These are phyloP conservation scores for Thecaphora thlaspeos DNA, from an alignment of 1,284 basidiomycete species.

Conservation along the genomic window DNA sequence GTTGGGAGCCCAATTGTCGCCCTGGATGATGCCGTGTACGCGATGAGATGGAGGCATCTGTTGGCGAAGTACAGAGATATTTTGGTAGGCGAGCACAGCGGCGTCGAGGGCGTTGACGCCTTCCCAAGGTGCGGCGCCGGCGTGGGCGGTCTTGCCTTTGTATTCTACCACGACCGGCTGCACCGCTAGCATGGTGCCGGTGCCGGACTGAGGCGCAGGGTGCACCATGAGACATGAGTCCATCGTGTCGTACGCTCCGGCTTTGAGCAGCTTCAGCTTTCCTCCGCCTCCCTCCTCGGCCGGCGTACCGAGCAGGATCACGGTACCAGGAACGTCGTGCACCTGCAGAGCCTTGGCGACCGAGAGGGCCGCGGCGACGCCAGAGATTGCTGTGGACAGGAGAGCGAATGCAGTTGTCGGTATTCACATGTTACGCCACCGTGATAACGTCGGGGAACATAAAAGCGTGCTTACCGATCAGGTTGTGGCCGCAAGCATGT, in stretches of 20 bases:
- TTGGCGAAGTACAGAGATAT: slow-evolving; percentile 72
- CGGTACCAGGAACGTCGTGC: slow-evolving; percentile 69
- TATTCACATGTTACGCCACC: no score
- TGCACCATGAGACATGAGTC: slow-evolving; percentile 73
- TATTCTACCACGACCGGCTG: slow-evolving; percentile 34
- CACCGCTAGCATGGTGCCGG: slow-evolving; percentile 64
- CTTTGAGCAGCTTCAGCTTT: slow-evolving; percentile 71
- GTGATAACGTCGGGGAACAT: no score
- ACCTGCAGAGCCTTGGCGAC: slow-evolving; percentile 67
- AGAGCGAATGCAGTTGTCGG: no score
- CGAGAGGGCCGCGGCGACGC: slow-evolving; percentile 73
- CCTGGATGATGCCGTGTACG: slow-evolving; percentile 60
- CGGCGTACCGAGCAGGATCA: slow-evolving; percentile 81
- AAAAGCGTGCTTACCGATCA: no score
- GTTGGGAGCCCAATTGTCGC: slow-evolving; percentile 46
- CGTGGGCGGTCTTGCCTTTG: slow-evolving; percentile 47
- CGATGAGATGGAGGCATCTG: slow-evolving; percentile 67
- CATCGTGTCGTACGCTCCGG: slow-evolving; percentile 73
- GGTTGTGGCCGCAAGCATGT: slow-evolving; percentile 78
- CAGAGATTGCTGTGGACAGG: no score
- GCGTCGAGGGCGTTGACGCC: slow-evolving; percentile 81
- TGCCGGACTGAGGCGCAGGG: slow-evolving; percentile 58
- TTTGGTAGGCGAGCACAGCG: slow-evolving; percentile 74
- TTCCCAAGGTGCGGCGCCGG: slow-evolving; percentile 70
- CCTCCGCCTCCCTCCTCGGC: slow-evolving; percentile 79